These are phyloP conservation scores for Lentinus tigrinus DNA, from an alignment of 768 basidiomycete genomes.

Conservation along the genomic window DNA sequence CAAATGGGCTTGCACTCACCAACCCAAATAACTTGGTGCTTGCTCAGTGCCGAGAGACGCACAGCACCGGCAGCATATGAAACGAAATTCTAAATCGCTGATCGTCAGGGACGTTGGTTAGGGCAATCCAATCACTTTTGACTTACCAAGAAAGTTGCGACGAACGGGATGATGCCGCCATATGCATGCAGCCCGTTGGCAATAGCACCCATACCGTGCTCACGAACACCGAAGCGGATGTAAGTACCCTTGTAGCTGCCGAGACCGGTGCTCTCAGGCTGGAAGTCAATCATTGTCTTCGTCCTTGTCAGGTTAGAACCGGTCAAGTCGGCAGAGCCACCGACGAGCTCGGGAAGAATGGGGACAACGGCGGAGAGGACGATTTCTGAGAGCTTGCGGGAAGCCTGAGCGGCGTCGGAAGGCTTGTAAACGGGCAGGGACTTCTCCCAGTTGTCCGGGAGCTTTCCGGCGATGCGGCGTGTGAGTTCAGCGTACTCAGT, in stretches of 20 bases:
- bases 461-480: constrained; percentile 79
- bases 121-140: background rate
- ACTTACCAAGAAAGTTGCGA: constrained; percentile 86
- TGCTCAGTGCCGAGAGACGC: constrained; percentile 84
- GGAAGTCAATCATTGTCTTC: constrained; percentile 86
- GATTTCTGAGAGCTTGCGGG: constrained; percentile 91
- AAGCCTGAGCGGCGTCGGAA: constrained; percentile 80
- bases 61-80: constrained; percentile 93
- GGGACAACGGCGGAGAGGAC: constrained; percentile 75
- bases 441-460: constrained; percentile 87
- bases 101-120: constrained; percentile 6
- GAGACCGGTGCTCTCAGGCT: constrained; percentile 80
- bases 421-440: constrained; percentile 82
- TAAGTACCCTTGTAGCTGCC: constrained; percentile 87
- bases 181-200: constrained; percentile 90
- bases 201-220: constrained; percentile 96
- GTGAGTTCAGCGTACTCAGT: constrained; percentile 82
- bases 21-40: constrained; percentile 92
- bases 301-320: constrained; percentile 89
- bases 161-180: constrained; percentile 87
- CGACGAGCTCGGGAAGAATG: constrained; percentile 78
- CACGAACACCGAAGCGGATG: constrained; percentile 95
- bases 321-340: constrained; percentile 92
- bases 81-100: constrained; percentile 74
- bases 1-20: constrained; percentile 45